Evolutionary conservation across 192 early-diverging fungal genomes (phyloP).

Genomic region (Gryganskiella cystojenkinii): DNA sequence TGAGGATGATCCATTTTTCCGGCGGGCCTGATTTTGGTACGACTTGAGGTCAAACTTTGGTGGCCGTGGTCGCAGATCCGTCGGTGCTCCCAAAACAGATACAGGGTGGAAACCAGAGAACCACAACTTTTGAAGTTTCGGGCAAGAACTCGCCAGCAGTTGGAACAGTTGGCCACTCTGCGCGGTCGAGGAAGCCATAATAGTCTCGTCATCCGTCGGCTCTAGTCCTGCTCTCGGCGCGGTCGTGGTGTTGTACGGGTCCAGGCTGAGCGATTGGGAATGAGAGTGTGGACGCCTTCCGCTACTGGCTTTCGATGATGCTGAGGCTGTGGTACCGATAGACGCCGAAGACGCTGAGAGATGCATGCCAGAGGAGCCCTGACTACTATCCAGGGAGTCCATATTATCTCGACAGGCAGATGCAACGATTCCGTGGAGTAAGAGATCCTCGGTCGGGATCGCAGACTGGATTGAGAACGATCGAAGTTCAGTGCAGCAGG

Average conservation of each 20-base stretch:
- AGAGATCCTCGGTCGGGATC: slow-evolving; percentile 33
- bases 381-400: slow-evolving; percentile 15
- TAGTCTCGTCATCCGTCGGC: slow-evolving; percentile 29
- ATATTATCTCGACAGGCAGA: slow-evolving; percentile 16
- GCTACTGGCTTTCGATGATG: not conserved
- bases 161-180: slow-evolving; percentile 21
- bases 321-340: not conserved
- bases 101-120: slow-evolving; percentile 47
- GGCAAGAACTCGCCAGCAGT: slow-evolving; percentile 29
- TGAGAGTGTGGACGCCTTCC: slow-evolving; percentile 6
- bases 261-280: slow-evolving; percentile 12
- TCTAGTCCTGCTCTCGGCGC: slow-evolving; percentile 14
- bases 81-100: slow-evolving; percentile 36
- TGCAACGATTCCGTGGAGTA: slow-evolving; percentile 22
- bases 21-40: not conserved
- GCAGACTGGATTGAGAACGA: slow-evolving; percentile 31
- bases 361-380: too few relatives aligned
- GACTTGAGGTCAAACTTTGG: slow-evolving; percentile 8
- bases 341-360: slow-evolving; percentile 6
- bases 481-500: slow-evolving; percentile 41
- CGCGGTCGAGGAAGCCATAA: slow-evolving; percentile 22
- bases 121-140: slow-evolving; percentile 35
- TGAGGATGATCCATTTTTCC: not conserved
- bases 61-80: slow-evolving; percentile 24
- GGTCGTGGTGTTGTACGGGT: slow-evolving; percentile 14